Evolutionary conservation across 2,329 filamentous ascomycete genomes (phyloP), one percentile per base, ranked within the genome.

Genomic region (Mariannaea elegans): DNA sequence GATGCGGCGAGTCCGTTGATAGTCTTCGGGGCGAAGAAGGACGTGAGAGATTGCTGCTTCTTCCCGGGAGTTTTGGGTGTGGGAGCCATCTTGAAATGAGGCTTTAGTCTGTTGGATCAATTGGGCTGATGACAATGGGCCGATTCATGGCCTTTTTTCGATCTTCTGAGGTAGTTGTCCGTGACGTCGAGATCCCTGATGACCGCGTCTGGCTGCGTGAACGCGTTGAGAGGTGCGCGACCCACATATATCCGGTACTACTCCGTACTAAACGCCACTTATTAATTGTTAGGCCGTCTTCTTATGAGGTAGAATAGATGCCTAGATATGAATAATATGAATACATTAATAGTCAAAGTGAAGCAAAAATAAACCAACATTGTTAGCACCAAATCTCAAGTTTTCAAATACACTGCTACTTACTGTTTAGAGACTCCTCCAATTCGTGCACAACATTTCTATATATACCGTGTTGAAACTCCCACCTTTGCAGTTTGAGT

Each of bases 1-100:
- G 73, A 69, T 32, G 77, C 71, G n/a, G 75, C 69, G 21, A 80
- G 68, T 57, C 78, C 80, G 73, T 83, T 84, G 71, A 78, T 73
- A 12, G 85, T 78, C 64, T 84, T 89, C 13, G 87, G 87, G 1
- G 87, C 85, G 74, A 97, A 97, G 78, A 97, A 97, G 72, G 88
- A 94, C 3, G 92, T 95, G 62, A 97, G 89, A 1, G 92, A 92
- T 66, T 90, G 86, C 72, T 97, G 92, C 69, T 90, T 91, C 76
- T 90, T 91, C 54, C 75, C 78, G 24, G 77, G 67, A 0, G 78
- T 65, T 50, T 80, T 81, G 1, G 80, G 58, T 38, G 67, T 53
- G 9, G 76, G 75, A 18, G 76, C 68, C 76, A 78, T 78, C 13
- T 16, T 65, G 54, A n/a, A 46, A 23, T 34, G 29, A 14, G 8